Evolutionary conservation across 345 rosid species (phyloP).

Genomic region (Syzygium grande): DNA sequence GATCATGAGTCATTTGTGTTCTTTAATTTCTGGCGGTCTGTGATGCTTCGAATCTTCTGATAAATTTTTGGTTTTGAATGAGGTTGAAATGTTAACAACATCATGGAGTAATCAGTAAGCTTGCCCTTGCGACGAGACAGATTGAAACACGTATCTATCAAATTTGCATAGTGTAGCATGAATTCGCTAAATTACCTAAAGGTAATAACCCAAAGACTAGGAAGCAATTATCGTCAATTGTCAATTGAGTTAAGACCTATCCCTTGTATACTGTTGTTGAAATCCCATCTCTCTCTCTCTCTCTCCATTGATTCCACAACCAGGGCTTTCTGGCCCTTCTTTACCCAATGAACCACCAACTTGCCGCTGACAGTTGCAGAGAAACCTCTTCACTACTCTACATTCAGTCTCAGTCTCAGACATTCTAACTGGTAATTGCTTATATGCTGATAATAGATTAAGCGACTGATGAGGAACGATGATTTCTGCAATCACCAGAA

Average conservation of each 20-base stretch:
- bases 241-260: not conserved
- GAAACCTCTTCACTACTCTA: not conserved
- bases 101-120: not conserved
- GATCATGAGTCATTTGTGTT: not conserved
- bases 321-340: not conserved
- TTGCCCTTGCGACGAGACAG: not conserved
- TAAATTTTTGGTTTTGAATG: not conserved
- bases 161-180: not conserved
- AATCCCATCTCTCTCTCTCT: not conserved
- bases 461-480: not conserved
- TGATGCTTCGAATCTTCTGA: not conserved
- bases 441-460: not conserved
- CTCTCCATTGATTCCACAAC: not conserved
- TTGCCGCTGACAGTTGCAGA: not conserved
- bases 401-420: not conserved
- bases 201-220: not conserved
- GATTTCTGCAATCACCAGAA: not conserved
- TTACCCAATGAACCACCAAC: not conserved
- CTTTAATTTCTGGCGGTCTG: not conserved
- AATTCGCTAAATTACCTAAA: not conserved
- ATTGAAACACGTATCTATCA: not conserved
- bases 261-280: not conserved
- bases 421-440: not conserved
- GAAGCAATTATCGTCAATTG: not conserved
- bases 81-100: not conserved